Evolutionary conservation across 2,329 filamentous ascomycete genomes (phyloP), one percentile per base, ranked within the genome.

Genomic region (Ceratocystis albifundus): DNA sequence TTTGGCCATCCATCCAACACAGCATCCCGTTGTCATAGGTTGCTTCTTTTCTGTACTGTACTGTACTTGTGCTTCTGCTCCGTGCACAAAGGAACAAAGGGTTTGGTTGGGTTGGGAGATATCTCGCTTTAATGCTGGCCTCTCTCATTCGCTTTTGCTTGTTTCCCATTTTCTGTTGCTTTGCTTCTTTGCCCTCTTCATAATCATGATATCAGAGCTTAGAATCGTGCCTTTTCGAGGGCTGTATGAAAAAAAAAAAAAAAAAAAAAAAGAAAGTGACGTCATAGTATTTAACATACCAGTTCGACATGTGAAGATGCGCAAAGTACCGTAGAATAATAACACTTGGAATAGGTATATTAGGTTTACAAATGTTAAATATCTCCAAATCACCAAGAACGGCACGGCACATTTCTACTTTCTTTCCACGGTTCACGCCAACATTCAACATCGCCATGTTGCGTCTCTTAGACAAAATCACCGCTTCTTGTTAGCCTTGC

Each of bases 401-500:
- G 48, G 8, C 25, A n/a, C n/a, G n/a, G n/a, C n/a, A n/a, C n/a
- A n/a, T n/a, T 1, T 2, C 48, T 53, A 10, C 15, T 4, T 41
- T 10, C 36, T 41, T 28, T 28, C 25, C 48, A 22, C 17, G 4
- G 48, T 28, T 28, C 28, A 25, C 22, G 20, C 8, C 20, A 53
- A 28, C 22, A 53, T 2, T 12, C 20, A 17, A 53, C 10, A 53
- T 2, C 15, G 48, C 48, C 8, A 28, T 28, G 36, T 12, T 41
- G 48, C 28, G n/a, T 59, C 32, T 2, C 3, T 36, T 8, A 1
- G n/a, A 12, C 6, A 8, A 17, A 8, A 63, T 63, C 61, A 83
- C 75, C 77, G 79, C 77, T 83, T 84, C 77, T 80, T 83, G 71
- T 74, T 75, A 8, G 44, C 66, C 75, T 78, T 82, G 69, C 80